Conservation (phyloP, 164 flowering plant genomes). For the Magnolia changhungtana region DNA sequence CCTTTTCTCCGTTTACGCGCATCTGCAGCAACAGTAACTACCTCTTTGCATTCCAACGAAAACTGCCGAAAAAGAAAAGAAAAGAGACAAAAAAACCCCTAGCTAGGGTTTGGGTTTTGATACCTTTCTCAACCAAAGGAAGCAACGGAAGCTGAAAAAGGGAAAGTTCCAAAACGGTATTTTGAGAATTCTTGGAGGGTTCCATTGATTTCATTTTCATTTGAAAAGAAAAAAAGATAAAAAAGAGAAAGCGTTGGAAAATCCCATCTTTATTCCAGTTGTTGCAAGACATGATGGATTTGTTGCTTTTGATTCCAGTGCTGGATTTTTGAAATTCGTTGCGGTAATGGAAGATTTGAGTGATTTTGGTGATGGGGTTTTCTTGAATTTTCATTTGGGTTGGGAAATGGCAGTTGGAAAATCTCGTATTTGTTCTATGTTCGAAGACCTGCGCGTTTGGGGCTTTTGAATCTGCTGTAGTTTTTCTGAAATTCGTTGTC, state of each 20-base stretch:
- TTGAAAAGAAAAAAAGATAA: neutral
- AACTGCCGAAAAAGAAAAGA: neutral
- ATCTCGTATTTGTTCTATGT: neutral
- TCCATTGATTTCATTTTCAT: constrained; percentile 8
- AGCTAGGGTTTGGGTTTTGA: neutral
- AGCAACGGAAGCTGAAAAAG: neutral
- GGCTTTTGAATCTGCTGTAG: neutral
- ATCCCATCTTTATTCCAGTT: neutral
- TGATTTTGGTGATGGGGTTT: constrained; percentile 6
- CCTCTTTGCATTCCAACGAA: neutral
- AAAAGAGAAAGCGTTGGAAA: neutral
- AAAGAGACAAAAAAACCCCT: neutral
- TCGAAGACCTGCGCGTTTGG: neutral
- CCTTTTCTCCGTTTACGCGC: neutral
- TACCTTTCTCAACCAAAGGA: neutral
- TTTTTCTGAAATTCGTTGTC: neutral
- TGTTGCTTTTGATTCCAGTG: neutral
- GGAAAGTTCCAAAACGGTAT: constrained; percentile 9
- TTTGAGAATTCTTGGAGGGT: neutral
- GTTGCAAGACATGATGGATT: neutral
- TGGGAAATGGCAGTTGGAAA: neutral
- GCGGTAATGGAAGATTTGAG: neutral
- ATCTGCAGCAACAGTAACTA: constrained; percentile 11
- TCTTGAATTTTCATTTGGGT: constrained; percentile 14
- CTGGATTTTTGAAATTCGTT: neutral